Conservation (phyloP, 495 filamentous ascomycete genomes). For the Hypoxylon subgilvum region DNA sequence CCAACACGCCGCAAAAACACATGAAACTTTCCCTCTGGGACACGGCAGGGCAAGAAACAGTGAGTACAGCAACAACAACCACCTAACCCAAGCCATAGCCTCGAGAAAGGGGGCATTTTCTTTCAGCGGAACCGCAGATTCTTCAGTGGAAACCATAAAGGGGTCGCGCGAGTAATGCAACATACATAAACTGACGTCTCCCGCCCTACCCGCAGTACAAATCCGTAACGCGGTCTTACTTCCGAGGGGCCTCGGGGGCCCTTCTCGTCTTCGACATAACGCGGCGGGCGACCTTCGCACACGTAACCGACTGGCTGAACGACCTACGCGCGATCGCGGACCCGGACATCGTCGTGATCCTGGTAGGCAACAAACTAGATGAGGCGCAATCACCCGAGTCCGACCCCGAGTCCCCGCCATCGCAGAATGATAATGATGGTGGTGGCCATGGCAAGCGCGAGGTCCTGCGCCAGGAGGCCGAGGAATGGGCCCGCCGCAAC, state of each 20-base stretch:
- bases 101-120: neutral
- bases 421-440: too few species aligned
- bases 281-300: constrained; percentile 79
- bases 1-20: constrained; percentile 64
- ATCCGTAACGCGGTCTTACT: constrained; percentile 92
- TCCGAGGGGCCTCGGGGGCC: constrained; percentile 89
- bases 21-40: constrained; percentile 87
- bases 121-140: too few species aligned
- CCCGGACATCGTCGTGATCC: constrained; percentile 87
- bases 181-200: constrained; percentile 7
- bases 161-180: too few species aligned
- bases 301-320: constrained; percentile 87
- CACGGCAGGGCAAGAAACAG: constrained; percentile 93
- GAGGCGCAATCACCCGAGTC: constrained; percentile 56
- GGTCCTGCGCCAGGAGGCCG: constrained; percentile 78
- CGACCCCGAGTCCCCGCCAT: too few species aligned
- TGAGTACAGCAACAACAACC: constrained; percentile 9
- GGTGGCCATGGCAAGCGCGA: constrained; percentile 75
- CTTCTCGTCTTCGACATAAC: constrained; percentile 95
- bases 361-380: constrained; percentile 95
- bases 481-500: constrained; percentile 84
- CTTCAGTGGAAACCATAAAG: too few species aligned
- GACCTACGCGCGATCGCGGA: constrained; percentile 93
- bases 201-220: constrained; percentile 62
- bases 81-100: neutral